Conservation (phyloP, 305 asterid genomes). For the Stenogyne calaminthoides region DNA sequence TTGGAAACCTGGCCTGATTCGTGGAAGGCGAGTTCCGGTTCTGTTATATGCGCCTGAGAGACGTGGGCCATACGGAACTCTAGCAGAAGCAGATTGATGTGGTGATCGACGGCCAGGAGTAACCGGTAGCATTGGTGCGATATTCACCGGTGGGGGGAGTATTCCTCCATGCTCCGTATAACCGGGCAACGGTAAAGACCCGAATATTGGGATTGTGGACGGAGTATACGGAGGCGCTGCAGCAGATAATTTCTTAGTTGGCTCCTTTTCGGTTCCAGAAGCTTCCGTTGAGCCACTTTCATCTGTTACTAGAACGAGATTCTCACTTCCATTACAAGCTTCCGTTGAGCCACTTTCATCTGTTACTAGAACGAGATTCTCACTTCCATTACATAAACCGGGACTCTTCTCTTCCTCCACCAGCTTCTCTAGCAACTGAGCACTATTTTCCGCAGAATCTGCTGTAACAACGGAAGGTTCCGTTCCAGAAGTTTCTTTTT, state of each 20-base stretch:
- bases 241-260: conserved; percentile 77
- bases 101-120: conserved; percentile 80
- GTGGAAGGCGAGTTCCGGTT: conserved; percentile 65
- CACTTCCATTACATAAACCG: conserved; percentile 34
- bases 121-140: conserved; percentile 63
- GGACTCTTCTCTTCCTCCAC: conserved; percentile 34
- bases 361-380: conserved; percentile 26
- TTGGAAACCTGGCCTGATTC: conserved; percentile 65
- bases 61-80: conserved; percentile 95
- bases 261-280: conserved; percentile 64
- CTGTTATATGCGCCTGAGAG: conserved; percentile 80
- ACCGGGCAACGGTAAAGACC: conserved; percentile 59
- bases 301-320: conserved; percentile 27
- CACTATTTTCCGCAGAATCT: conserved; percentile 33
- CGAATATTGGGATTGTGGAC: conserved; percentile 59
- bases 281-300: conserved; percentile 41
- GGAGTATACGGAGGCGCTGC: conserved; percentile 94
- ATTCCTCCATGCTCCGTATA: conserved; percentile 83
- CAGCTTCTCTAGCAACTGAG: conserved; percentile 27
- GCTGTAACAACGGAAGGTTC: conserved; percentile 28
- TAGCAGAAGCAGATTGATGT: conserved; percentile 82
- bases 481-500: conserved; percentile 31
- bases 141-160: conserved; percentile 71
- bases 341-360: conserved; percentile 39
- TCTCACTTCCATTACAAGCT: conserved; percentile 36